Evolutionary conservation across 495 filamentous ascomycete genomes (phyloP).

Genomic region (Talaromyces nanjingensis): DNA sequence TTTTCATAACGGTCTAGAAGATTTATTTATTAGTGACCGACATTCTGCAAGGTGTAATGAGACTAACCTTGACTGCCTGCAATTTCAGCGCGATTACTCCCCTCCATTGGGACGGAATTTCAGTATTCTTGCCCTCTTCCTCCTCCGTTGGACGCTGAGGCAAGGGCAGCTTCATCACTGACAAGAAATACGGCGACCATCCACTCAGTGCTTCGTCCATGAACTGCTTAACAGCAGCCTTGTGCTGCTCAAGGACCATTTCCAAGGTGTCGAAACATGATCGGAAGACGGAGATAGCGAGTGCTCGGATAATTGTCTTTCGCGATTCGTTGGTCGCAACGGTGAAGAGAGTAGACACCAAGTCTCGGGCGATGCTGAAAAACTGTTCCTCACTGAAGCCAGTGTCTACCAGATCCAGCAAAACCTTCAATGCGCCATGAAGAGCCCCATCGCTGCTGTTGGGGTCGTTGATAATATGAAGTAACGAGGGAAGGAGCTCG

Average conservation of each 20-base stretch:
- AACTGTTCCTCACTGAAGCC: conserved; percentile 91
- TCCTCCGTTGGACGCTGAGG: conserved; percentile 54
- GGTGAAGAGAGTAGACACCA: conserved; percentile 74
- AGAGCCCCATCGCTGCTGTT: conserved; percentile 66
- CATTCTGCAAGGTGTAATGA: neutral
- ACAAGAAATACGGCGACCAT: conserved; percentile 84
- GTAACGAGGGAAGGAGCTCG: conserved; percentile 68
- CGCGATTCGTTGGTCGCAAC: conserved; percentile 69
- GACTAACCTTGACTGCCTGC: conserved; percentile 69
- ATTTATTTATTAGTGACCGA: conserved; percentile 4
- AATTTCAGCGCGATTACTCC: conserved; percentile 80
- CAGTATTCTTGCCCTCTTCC: conserved; percentile 44
- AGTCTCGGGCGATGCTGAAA: conserved; percentile 74
- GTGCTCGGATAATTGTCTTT: conserved; percentile 65
- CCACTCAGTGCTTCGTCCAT: conserved; percentile 72
- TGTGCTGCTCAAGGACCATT: conserved; percentile 88
- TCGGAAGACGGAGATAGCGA: conserved; percentile 83
- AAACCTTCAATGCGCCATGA: conserved; percentile 80
- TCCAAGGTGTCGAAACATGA: conserved; percentile 91
- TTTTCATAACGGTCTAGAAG: conserved; percentile 74
- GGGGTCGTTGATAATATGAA: conserved; percentile 62
- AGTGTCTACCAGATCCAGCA: conserved; percentile 88
- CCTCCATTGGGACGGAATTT: conserved; percentile 53
- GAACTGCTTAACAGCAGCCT: conserved; percentile 74
- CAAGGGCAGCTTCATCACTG: conserved; percentile 62